Evolutionary conservation across 257 asterid species (phyloP), one percentile per base, ranked within the genome.

Genomic region (Anisodus acutangulus): DNA sequence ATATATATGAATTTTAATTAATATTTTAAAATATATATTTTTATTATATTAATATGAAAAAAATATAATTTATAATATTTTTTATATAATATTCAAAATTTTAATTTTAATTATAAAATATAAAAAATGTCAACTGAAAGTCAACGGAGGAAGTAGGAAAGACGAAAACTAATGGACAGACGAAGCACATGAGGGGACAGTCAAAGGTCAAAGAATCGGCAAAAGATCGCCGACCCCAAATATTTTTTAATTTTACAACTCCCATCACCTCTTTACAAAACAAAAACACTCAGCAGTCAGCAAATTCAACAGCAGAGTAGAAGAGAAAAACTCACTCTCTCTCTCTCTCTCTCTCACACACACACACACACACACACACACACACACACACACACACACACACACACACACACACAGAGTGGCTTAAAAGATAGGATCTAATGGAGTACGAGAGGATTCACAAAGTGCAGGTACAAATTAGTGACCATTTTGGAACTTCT

Each of bases 401-500:
- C 54, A 66, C 22, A 12, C 54, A 66, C 71, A 63, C 59, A 83
- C 58, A 66, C 71, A 63, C 59, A 83, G 53, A 67, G 86, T 83
- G 80, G 68, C 47, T 83, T 22, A 70, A 74, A 69, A 68, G 81
- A 83, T 84, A 43, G 67, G 69, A 89, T 92, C 95, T 72, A 54
- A 95, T 95, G 99, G 99, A 95, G 90, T 95, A 95, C 97, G 98
- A 93, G 87, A 89, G 98, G 94, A 94, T 95, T 92, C 97, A 94
- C 93, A 95, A 94, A 87, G 90, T 84, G 86, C 98, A 94, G 99
- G 98, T 93, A 87, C 83, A 81, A 51, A 68, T 41, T 78, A 86
- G 74, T 84, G 26, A 47, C 47, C 35, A 8, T 6, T 81, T 47
- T 55, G 72, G 84, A 80, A 86, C 82, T 58, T 41, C 89, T 41